These are phyloP conservation scores for Alternaria solani DNA, from an alignment of 2,329 filamentous ascomycete genomes.

Conservation along the genomic window DNA sequence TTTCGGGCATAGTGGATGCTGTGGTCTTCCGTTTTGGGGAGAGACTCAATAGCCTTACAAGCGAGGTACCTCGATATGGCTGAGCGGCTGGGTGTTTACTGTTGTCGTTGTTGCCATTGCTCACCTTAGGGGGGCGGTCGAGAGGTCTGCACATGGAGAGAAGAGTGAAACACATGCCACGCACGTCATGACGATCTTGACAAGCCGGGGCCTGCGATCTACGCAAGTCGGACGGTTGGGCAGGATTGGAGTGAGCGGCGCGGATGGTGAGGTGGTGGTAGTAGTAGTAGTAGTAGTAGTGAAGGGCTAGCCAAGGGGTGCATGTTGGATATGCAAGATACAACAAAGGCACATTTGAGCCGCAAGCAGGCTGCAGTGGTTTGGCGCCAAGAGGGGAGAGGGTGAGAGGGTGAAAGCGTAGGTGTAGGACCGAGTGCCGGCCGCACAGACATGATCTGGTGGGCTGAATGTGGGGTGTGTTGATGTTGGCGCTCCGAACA, in stretches of 20 bases:
- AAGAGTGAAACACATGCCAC: slow-evolving; percentile 16
- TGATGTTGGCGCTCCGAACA: slow-evolving; percentile 16
- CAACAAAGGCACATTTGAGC: not conserved
- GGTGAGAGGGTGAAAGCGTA: not conserved
- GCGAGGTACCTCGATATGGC: not conserved
- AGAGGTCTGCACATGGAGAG: slow-evolving; percentile 7
- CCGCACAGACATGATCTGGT: slow-evolving; percentile 10
- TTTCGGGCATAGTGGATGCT: slow-evolving; percentile 8
- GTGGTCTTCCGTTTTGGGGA: slow-evolving; percentile 5
- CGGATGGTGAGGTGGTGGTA: not conserved
- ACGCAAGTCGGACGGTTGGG: slow-evolving; percentile 8
- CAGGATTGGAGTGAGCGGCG: slow-evolving; percentile 1
- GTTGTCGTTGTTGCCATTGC: not conserved
- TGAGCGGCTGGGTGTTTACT: not conserved
- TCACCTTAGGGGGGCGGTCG: not conserved
- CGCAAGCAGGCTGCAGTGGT: not conserved
- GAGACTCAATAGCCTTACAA: not conserved
- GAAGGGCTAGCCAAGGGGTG: not conserved
- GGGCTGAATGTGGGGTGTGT: slow-evolving; percentile 16
- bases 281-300: not conserved
- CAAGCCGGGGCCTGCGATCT: slow-evolving; percentile 15
- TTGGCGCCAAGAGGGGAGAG: not conserved
- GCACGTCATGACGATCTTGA: slow-evolving; percentile 18
- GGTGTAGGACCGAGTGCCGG: slow-evolving; percentile 4
- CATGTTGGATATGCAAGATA: not conserved